Conservation (phyloP, 2,329 filamentous ascomycete genomes). For the Fusarium kyushuense region DNA sequence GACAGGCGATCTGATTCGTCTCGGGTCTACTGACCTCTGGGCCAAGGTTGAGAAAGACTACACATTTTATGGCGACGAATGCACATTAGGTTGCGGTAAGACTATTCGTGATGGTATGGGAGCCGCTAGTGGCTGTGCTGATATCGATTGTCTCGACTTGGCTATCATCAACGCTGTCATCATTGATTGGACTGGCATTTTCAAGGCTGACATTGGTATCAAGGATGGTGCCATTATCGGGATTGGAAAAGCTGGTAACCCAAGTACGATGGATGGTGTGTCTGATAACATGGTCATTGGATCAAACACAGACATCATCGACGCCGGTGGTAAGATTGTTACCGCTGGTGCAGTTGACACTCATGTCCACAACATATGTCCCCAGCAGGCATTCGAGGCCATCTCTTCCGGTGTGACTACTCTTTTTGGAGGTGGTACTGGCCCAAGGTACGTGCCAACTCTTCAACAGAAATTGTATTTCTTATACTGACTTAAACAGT, state of each 20-base stretch:
- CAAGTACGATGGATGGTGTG: background rate
- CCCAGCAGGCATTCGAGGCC: background rate
- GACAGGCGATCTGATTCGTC: background rate
- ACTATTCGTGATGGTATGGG: background rate
- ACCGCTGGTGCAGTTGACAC: background rate
- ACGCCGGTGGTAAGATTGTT: background rate
- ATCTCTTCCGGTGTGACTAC: background rate
- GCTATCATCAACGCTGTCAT: background rate
- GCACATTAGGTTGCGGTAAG: background rate
- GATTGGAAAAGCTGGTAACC: background rate
- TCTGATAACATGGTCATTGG: background rate
- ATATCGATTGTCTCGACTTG: background rate
- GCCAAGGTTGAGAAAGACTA: background rate
- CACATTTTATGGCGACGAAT: background rate
- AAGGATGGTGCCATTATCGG: background rate
- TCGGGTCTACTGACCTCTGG: background rate
- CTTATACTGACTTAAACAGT: background rate
- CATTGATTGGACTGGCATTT: background rate
- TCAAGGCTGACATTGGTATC: background rate
- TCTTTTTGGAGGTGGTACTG: background rate
- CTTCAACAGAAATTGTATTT: accelerated
- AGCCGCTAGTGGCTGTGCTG: background rate
- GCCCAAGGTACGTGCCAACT: background rate
- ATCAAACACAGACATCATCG: background rate
- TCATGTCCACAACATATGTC: background rate